Evolutionary conservation across 148 eudicot species (phyloP).

Genomic region (Vaccinium darrowii): DNA sequence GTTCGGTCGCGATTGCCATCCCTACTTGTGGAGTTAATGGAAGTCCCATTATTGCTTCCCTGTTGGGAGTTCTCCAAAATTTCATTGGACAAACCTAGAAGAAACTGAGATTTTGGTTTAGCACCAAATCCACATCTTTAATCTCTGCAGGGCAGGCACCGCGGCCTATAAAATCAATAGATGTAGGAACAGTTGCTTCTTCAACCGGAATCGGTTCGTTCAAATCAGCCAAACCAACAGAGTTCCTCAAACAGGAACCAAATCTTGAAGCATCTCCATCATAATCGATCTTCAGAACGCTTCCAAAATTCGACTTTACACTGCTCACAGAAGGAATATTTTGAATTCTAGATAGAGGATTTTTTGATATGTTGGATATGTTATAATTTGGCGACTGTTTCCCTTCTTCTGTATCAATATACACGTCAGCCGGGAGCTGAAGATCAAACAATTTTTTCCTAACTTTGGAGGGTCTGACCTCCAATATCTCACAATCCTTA

Average conservation of each 20-base stretch:
- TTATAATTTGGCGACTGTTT: conserved; percentile 32
- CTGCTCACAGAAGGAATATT: conserved; percentile 27
- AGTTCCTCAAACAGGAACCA: conserved; percentile 34
- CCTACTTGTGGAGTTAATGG: too few species aligned
- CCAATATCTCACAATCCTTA: conserved; percentile 40
- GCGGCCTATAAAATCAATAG: conserved; percentile 36
- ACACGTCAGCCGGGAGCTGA: conserved; percentile 61
- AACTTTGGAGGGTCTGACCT: conserved; percentile 49
- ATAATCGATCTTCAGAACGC: conserved; percentile 23
- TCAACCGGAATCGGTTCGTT: conserved; percentile 70
- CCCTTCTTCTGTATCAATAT: conserved; percentile 57
- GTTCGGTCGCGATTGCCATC: too few species aligned
- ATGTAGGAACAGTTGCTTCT: conserved; percentile 32
- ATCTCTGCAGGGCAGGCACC: conserved; percentile 23
- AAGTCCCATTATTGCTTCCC: conserved; percentile 32
- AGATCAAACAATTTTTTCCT: conserved; percentile 64
- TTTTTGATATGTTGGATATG: conserved; percentile 21
- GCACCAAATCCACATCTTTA: conserved; percentile 30
- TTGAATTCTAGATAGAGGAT: conserved; percentile 20
- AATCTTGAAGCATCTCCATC: conserved; percentile 33
- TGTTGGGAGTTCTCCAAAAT: conserved; percentile 27
- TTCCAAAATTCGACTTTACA: conserved; percentile 20
- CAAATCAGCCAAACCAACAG: conserved; percentile 62
- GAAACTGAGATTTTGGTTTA: conserved; percentile 26
- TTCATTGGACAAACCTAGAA: conserved; percentile 32